phyloP scores from a whole-genome alignment of 768 basidiomycete genomes.

The Collybiopsis luxurians region DNA sequence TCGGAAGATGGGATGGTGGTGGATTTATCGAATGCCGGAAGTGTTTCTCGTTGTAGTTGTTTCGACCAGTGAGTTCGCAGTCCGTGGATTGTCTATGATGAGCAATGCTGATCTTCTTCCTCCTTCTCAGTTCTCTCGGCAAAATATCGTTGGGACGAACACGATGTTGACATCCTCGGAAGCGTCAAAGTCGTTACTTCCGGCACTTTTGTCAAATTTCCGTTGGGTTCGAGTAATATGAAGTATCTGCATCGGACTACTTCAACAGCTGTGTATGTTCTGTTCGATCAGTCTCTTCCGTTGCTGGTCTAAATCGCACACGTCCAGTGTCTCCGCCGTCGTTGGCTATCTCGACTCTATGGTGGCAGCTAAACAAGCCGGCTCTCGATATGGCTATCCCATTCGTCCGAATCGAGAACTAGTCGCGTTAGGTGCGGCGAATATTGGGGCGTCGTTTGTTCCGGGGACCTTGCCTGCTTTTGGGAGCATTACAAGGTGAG shows the following conservation, averaged over 20 bases:
- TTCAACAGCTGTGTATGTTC: slow-evolving; percentile 70
- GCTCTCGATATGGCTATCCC: slow-evolving; percentile 78
- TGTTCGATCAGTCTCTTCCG: not conserved
- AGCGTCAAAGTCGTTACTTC: slow-evolving; percentile 64
- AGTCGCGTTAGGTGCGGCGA: slow-evolving; percentile 87
- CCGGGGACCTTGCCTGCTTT: slow-evolving; percentile 91
- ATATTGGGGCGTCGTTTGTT: slow-evolving; percentile 75
- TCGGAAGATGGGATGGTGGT: slow-evolving; percentile 49
- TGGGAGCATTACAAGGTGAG: slow-evolving; percentile 87
- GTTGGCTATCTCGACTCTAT: slow-evolving; percentile 94
- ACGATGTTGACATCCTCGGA: slow-evolving; percentile 85
- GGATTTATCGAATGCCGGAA: slow-evolving; percentile 83
- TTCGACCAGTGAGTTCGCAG: slow-evolving; percentile 64
- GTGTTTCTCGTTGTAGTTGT: slow-evolving; percentile 84
- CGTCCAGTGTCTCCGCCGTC: slow-evolving; percentile 65
- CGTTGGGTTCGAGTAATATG: slow-evolving; percentile 57
- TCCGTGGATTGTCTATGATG: not conserved
- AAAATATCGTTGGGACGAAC: slow-evolving; percentile 67
- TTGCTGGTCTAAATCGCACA: not conserved
- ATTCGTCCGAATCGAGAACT: slow-evolving; percentile 95
- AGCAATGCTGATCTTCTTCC: not conserved
- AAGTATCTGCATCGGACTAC: slow-evolving; percentile 77
- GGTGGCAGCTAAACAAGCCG: slow-evolving; percentile 93
- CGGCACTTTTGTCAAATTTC: slow-evolving; percentile 67
- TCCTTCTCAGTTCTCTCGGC: slow-evolving; percentile 57